phyloP scores from a whole-genome alignment of 75 land plant species.

The Selaginella moellendorffii region DNA sequence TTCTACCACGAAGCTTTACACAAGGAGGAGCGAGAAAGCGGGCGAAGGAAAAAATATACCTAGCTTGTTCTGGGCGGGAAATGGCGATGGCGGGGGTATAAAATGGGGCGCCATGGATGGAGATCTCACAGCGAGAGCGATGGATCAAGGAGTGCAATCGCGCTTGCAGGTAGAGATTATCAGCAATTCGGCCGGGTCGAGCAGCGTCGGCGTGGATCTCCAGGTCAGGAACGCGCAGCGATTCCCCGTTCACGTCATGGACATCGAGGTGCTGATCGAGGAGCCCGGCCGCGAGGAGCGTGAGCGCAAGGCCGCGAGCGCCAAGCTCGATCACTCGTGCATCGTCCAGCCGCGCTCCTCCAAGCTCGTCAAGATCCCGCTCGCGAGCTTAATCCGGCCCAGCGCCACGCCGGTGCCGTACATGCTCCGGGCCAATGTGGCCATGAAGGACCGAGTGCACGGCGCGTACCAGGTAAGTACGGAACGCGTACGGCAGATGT shows the following conservation, averaged over 20 bases:
- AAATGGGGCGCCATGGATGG: not conserved
- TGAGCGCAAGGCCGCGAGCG: not conserved
- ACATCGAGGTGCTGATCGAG: not conserved
- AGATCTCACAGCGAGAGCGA: not conserved
- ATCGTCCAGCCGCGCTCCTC: not conserved
- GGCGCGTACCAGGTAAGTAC: not conserved
- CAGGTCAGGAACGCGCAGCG: not conserved
- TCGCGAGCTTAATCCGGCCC: too few relatives aligned
- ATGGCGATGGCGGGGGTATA: not conserved
- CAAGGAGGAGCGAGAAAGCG: not conserved
- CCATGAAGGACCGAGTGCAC: not conserved
- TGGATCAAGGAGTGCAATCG: not conserved
- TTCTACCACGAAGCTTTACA: not conserved
- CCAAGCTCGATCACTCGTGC: not conserved
- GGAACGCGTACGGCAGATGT: not conserved
- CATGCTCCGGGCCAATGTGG: not conserved
- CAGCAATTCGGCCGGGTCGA: not conserved
- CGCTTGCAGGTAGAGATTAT: not conserved
- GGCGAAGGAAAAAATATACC: not conserved
- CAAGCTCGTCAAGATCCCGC: not conserved
- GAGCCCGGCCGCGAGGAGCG: too few relatives aligned
- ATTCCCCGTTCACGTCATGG: not conserved
- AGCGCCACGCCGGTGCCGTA: not conserved
- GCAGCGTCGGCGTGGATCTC: not conserved
- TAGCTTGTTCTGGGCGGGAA: too few relatives aligned